Evolutionary conservation across 257 asterid species (phyloP).

Genomic region (Fraxinus excelsior): DNA sequence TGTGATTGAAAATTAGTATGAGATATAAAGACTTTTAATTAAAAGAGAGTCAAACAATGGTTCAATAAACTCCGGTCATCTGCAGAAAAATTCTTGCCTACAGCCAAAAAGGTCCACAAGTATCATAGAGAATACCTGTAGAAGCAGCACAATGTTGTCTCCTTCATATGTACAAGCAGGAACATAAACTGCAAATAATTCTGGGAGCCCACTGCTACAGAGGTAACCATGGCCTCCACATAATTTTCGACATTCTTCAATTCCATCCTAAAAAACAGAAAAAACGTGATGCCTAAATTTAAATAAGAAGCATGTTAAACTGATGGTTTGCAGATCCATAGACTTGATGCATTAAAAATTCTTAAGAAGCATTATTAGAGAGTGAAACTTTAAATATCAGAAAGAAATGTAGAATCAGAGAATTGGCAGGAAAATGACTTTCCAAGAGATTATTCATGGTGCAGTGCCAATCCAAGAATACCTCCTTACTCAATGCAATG

Average conservation of each 20-base stretch:
- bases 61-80: neutral
- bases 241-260: conserved; percentile 92
- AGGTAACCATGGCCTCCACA: conserved; percentile 99
- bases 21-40: too few species aligned
- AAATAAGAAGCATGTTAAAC: conserved; percentile 1
- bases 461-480: neutral
- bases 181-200: conserved; percentile 93
- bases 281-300: neutral
- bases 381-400: neutral
- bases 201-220: conserved; percentile 97
- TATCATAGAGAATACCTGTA: conserved; percentile 59
- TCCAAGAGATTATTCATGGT: neutral
- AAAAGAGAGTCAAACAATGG: too few species aligned
- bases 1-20: too few species aligned
- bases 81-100: conserved; percentile 10
- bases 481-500: neutral
- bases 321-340: neutral
- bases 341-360: neutral
- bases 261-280: conserved; percentile 71
- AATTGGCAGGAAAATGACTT: neutral
- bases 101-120: conserved; percentile 16
- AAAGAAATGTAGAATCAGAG: neutral
- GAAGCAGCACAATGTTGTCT: conserved; percentile 79
- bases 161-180: conserved; percentile 99
- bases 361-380: neutral